phyloP scores from a whole-genome alignment of 371 early-diverging fungal species.

The Mortierella sp. region DNA sequence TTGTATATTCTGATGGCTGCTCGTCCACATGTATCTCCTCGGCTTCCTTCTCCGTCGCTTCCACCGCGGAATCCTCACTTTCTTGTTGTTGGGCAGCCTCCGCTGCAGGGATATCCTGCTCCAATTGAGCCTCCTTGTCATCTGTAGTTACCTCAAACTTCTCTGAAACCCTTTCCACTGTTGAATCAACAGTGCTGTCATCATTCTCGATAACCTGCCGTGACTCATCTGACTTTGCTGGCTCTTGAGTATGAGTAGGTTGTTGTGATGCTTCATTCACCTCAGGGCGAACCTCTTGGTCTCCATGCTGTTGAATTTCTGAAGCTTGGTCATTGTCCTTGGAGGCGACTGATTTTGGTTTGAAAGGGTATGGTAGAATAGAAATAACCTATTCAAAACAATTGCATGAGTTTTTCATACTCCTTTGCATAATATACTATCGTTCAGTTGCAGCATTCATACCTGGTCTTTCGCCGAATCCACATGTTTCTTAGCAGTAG shows the following conservation, averaged over 20 bases:
- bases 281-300: background rate
- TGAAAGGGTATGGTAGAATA: background rate
- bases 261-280: background rate
- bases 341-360: background rate
- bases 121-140: background rate
- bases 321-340: background rate
- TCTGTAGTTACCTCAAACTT: background rate
- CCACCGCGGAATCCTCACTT: background rate
- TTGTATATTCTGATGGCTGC: background rate
- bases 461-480: conserved; percentile 53
- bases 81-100: background rate
- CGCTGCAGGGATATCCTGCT: background rate
- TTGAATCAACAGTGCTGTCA: background rate
- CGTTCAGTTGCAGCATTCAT: background rate
- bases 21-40: background rate
- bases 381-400: background rate
- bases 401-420: background rate
- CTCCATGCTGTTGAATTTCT: background rate
- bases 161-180: background rate
- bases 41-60: background rate
- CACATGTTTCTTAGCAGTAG: conserved; percentile 53
- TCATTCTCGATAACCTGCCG: background rate
- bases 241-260: background rate
- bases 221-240: background rate
- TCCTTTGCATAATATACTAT: background rate